Conservation (phyloP, 1,139 yeast species). For the Lodderomyces orthopsilosis region DNA sequence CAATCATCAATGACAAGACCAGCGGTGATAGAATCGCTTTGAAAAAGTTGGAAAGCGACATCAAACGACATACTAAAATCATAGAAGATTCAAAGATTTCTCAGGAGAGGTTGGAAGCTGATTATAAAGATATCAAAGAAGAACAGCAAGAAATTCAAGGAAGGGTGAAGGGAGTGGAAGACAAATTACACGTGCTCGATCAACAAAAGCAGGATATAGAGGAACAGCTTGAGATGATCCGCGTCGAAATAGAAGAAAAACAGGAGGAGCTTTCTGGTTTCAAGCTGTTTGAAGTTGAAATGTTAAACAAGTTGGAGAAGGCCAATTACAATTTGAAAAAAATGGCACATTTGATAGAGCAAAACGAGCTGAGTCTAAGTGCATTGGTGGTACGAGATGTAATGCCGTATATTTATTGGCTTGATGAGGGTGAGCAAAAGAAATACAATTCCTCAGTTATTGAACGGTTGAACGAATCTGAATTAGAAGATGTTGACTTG, state of each 20-base stretch:
- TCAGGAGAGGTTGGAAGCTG: slow-evolving; percentile 27
- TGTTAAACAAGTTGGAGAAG: slow-evolving; percentile 64
- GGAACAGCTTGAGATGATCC: slow-evolving; percentile 35
- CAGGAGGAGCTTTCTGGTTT: slow-evolving; percentile 56
- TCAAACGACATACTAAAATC: slow-evolving; percentile 51
- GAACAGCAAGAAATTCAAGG: slow-evolving; percentile 33
- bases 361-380: slow-evolving; percentile 37
- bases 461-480: slow-evolving; percentile 49
- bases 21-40: slow-evolving; percentile 58
- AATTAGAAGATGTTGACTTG: slow-evolving; percentile 50
- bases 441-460: slow-evolving; percentile 34
- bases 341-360: slow-evolving; percentile 35
- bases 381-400: slow-evolving; percentile 52
- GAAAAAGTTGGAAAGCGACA: slow-evolving; percentile 66
- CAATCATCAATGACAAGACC: slow-evolving; percentile 57
- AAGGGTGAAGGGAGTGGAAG: slow-evolving; percentile 33
- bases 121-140: slow-evolving; percentile 25
- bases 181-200: slow-evolving; percentile 23
- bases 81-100: slow-evolving; percentile 44
- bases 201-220: slow-evolving; percentile 33
- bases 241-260: slow-evolving; percentile 48
- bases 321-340: slow-evolving; percentile 43
- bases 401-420: slow-evolving; percentile 48
- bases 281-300: slow-evolving; percentile 68
- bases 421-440: slow-evolving; percentile 35